Evolutionary conservation across 1,284 basidiomycete genomes (phyloP).

Genomic region (Trametes hirsuta): DNA sequence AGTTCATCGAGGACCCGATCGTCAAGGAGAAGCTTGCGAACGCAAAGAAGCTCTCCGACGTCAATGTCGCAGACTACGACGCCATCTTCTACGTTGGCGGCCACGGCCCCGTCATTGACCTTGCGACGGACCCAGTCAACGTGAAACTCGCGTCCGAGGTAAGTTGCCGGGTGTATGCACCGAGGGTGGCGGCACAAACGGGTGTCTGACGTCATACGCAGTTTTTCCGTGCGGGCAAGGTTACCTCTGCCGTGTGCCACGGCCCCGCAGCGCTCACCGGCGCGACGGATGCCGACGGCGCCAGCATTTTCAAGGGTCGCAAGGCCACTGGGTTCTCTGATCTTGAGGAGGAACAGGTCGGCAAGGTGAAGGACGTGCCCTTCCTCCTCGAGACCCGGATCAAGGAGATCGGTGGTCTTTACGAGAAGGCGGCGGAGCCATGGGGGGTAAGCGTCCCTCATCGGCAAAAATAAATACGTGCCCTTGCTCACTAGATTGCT

Average conservation of each 20-base stretch:
- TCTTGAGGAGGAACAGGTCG: slow-evolving; percentile 60
- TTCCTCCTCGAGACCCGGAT: slow-evolving; percentile 74
- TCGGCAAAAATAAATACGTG: neutral
- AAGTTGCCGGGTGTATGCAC: slow-evolving; percentile 22
- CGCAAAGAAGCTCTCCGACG: slow-evolving; percentile 64
- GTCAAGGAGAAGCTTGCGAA: slow-evolving; percentile 61
- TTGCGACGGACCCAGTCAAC: slow-evolving; percentile 61
- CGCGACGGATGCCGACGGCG: slow-evolving; percentile 54
- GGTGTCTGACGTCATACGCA: slow-evolving; percentile 24
- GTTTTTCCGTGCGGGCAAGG: slow-evolving; percentile 66
- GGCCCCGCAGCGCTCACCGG: slow-evolving; percentile 66
- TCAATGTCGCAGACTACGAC: slow-evolving; percentile 64
- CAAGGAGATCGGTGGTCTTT: slow-evolving; percentile 63
- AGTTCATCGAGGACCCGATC: slow-evolving; percentile 64
- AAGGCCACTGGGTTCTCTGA: slow-evolving; percentile 73
- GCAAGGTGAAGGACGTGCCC: slow-evolving; percentile 51
- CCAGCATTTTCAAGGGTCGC: slow-evolving; percentile 67
- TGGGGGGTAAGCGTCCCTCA: slow-evolving; percentile 52
- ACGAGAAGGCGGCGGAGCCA: slow-evolving; percentile 54
- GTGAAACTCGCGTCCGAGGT: slow-evolving; percentile 61
- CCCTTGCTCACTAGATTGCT: neutral
- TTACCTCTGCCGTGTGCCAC: slow-evolving; percentile 75
- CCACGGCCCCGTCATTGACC: slow-evolving; percentile 74
- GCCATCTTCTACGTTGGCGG: slow-evolving; percentile 83
- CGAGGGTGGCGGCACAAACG: neutral